Evolutionary conservation across 1,284 basidiomycete genomes (phyloP), one percentile per base, ranked within the genome.

Genomic region (Apiotrichum gracile): DNA sequence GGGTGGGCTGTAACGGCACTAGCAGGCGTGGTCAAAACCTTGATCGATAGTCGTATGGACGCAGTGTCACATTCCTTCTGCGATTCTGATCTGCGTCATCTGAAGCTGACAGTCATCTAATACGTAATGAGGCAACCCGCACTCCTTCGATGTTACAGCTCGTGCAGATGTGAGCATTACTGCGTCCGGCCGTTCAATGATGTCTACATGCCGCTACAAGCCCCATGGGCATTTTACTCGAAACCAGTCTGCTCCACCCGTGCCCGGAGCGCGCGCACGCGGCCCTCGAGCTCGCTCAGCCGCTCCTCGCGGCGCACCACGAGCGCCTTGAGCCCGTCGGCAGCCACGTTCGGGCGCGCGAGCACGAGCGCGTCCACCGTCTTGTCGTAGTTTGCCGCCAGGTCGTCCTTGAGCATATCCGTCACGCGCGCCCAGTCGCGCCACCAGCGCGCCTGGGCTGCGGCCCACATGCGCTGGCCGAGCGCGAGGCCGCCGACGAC

Each of bases 401-500:
- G 70, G 75, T 92, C 89, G 45, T 85, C 79, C 58, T 82, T 80
- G 47, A 89, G 74, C 10, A 88, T 86, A 47, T 82, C 78, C 5
- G 82, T 82, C 4, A 90, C 80, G 40, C 90, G 77, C 29, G 70
- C 67, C 79, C 84, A 88, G 69, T 90, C 86, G 49, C 78, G 78
- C 82, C 83, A 83, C 84, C 88, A 92, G 46, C 73, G 76, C 49
- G 67, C 77, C 70, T 88, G 86, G 3, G 84, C 84, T 58, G 77
- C 80, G 49, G 85, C 83, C 87, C 88, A 91, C 54, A 77, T 76
- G 4, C 81, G 81, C 19, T 87, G 79, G 8, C 83, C 83, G 81
- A 85, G 85, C 25, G 85, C 77, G 34, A 89, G 55, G 24, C 83
- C 81, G 1, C 72, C 64, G 14, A 82, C 70, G 0, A 80, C 74